A percentile compares a stretch with the other conserved stretches of the same genome.
Conservation (phyloP, 2,329 filamentous ascomycete genomes). For the Fusarium sp. region DNA sequence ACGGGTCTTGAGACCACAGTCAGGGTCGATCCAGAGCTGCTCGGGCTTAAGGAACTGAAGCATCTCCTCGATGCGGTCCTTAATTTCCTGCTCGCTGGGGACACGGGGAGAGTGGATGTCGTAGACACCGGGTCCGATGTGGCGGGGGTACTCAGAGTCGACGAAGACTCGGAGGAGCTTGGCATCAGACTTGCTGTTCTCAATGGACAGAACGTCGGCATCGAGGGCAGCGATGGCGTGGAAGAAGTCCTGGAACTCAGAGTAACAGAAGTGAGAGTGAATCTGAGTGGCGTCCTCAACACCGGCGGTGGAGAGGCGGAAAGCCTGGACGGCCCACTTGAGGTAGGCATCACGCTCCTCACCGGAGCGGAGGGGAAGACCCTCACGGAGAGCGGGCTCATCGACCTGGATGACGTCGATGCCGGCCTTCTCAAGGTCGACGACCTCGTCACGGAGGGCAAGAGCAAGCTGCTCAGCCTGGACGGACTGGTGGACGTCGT, state of each 20-base stretch:
- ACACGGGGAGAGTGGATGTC: slow-evolving; percentile 99
- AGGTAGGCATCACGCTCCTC: slow-evolving; percentile 98
- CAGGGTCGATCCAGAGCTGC: slow-evolving; percentile 99
- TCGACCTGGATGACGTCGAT: slow-evolving; percentile 99
- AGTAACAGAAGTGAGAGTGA: slow-evolving; percentile 99
- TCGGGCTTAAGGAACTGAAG: slow-evolving; percentile 95
- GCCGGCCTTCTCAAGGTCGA: slow-evolving; percentile 97
- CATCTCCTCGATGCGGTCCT: slow-evolving; percentile 98
- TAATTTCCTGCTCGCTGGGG: slow-evolving; percentile 97
- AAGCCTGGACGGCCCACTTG: slow-evolving; percentile 96
- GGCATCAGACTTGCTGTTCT: slow-evolving; percentile 99
- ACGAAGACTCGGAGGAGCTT: slow-evolving; percentile 99
- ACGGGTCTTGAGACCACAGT: slow-evolving; percentile 99
- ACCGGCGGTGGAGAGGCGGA: slow-evolving; percentile 94
- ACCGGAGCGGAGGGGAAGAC: slow-evolving; percentile 94
- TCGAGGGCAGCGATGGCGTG: slow-evolving; percentile 98
- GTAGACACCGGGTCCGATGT: slow-evolving; percentile 99
- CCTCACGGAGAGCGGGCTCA: slow-evolving; percentile 98
- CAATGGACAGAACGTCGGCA: slow-evolving; percentile 97
- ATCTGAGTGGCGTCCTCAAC: slow-evolving; percentile 98
- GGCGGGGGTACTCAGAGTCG: slow-evolving; percentile 94
- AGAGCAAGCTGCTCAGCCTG: slow-evolving; percentile 99
- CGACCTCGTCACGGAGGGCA: slow-evolving; percentile 96
- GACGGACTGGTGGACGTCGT: slow-evolving; percentile 98
- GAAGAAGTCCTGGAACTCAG: slow-evolving; percentile 99